Evolutionary conservation across 1,284 basidiomycete genomes (phyloP).

Genomic region (Puccinia polysora): DNA sequence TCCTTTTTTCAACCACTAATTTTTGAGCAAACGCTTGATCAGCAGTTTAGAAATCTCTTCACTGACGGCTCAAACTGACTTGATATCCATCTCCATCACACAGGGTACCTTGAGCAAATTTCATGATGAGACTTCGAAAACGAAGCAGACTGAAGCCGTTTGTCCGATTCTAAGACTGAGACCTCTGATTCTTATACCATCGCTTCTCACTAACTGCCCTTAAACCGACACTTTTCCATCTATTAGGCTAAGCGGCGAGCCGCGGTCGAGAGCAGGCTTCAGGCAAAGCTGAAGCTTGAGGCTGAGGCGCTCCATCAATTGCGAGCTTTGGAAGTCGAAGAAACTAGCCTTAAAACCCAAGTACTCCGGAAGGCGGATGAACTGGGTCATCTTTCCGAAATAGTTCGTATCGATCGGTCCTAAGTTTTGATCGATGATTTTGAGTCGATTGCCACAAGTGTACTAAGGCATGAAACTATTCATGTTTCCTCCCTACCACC

Average conservation of each 20-base stretch:
- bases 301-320: conserved; percentile 35
- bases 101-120: conserved; percentile 43
- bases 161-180: not conserved
- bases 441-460: no score
- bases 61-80: not conserved
- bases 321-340: conserved; percentile 35
- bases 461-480: not conserved
- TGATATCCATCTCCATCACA: not conserved
- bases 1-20: not conserved
- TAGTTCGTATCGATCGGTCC: conserved; percentile 5
- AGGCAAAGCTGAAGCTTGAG: conserved; percentile 40
- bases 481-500: not conserved
- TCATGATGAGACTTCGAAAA: conserved; percentile 39
- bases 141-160: conserved; percentile 41
- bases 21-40: not conserved
- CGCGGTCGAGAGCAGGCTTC: conserved; percentile 41
- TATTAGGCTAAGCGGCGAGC: conserved; percentile 37
- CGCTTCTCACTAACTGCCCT: not conserved
- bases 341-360: conserved; percentile 23
- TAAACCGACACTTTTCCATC: no score
- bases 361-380: conserved; percentile 36
- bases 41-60: not conserved
- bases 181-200: not conserved
- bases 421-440: no score
- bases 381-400: conserved; percentile 24